These are phyloP conservation scores for Sporothrix curviconia DNA, from an alignment of 2,329 filamentous ascomycete genomes.

Conservation along the genomic window DNA sequence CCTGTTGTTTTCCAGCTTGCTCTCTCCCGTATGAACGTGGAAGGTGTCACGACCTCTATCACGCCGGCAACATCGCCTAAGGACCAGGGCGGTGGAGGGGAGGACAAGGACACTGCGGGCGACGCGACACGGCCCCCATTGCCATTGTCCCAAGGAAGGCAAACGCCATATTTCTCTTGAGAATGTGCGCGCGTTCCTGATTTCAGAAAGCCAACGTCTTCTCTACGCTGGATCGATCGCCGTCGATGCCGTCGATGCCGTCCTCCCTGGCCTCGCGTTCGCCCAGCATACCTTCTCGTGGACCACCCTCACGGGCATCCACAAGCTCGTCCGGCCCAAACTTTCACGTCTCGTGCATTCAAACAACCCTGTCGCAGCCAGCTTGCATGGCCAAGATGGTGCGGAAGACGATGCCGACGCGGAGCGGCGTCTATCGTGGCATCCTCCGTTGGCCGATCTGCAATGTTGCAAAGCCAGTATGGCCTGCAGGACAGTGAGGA, in stretches of 20 bases:
- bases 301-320: slow-evolving; percentile 22
- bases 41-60: slow-evolving; percentile 50
- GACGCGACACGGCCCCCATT: slow-evolving; percentile 21
- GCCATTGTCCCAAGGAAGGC: slow-evolving; percentile 50
- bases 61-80: neutral
- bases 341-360: neutral
- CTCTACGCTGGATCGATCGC: slow-evolving; percentile 50
- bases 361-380: neutral
- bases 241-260: slow-evolving; percentile 49
- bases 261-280: slow-evolving; percentile 44
- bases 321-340: neutral
- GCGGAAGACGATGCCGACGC: slow-evolving; percentile 10
- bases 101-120: neutral
- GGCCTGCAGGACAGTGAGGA: slow-evolving; percentile 46
- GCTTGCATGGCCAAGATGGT: neutral
- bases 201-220: slow-evolving; percentile 64
- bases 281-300: slow-evolving; percentile 16
- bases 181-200: slow-evolving; percentile 56
- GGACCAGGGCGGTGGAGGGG: slow-evolving; percentile 17
- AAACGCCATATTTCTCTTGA: slow-evolving; percentile 60
- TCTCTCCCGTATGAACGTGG: slow-evolving; percentile 58
- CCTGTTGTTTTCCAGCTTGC: slow-evolving; percentile 58
- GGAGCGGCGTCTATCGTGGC: slow-evolving; percentile 25
- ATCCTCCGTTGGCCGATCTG: slow-evolving; percentile 28
- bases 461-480: slow-evolving; percentile 30